Percentiles rank a stretch among this genome's conserved stretches.
Conservation (phyloP, 2,329 filamentous ascomycete species). For the Pezicula carpinea region DNA sequence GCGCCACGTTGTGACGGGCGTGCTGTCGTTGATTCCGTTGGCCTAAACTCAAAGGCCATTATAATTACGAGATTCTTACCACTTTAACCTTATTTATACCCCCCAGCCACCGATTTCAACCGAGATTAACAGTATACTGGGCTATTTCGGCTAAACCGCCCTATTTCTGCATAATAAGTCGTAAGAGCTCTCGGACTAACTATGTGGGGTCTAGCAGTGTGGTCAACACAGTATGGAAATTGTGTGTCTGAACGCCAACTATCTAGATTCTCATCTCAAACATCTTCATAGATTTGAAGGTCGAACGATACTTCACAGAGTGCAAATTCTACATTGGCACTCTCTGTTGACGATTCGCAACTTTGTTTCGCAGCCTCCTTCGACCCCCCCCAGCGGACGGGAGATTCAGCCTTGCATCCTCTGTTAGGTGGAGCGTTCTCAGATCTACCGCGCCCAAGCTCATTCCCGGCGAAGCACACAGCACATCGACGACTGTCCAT, state of each 20-base stretch:
- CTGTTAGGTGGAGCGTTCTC: background rate
- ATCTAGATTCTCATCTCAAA: background rate
- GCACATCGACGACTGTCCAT: no score
- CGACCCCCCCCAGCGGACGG: background rate
- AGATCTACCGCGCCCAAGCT: background rate
- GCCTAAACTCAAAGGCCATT: no score
- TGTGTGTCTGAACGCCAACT: background rate
- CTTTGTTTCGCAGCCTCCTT: background rate
- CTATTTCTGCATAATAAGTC: no score
- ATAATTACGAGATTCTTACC: no score
- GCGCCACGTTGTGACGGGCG: no score
- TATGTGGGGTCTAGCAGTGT: background rate
- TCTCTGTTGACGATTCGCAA: background rate
- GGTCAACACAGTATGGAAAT: background rate
- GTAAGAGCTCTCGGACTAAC: background rate
- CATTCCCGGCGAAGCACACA: no score
- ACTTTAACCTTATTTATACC: no score
- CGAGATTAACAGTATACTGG: no score
- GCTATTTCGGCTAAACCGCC: no score
- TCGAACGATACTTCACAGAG: background rate
- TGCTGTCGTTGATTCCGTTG: no score
- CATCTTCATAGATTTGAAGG: background rate
- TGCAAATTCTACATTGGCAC: background rate
- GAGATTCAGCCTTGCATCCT: background rate
- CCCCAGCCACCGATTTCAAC: no score